These are phyloP conservation scores for Craspedostauros australis DNA, from an alignment of 108 stramenopile species.

Conservation along the genomic window DNA sequence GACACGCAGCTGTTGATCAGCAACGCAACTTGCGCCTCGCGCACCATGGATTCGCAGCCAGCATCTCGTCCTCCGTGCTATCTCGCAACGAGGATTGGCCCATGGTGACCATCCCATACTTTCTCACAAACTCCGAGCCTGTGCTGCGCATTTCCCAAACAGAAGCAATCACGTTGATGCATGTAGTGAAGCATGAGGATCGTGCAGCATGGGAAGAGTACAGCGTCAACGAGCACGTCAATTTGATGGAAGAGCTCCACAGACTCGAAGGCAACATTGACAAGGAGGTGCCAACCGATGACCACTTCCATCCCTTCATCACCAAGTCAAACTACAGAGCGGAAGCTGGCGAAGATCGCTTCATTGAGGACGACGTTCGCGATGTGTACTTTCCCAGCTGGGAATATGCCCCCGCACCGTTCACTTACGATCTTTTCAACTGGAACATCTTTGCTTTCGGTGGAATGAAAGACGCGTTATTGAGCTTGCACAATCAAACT, in stretches of 20 bases:
- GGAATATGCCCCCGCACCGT: slow-evolving; percentile 1
- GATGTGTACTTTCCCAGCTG: slow-evolving; percentile 3
- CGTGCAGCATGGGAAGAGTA: too few species aligned
- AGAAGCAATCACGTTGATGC: too few species aligned
- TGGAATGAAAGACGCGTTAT: neutral
- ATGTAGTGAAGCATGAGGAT: too few species aligned
- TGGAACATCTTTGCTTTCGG: slow-evolving; percentile 6
- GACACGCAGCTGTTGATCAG: neutral
- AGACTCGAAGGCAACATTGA: slow-evolving; percentile 5
- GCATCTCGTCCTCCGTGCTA: too few species aligned
- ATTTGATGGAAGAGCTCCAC: neutral
- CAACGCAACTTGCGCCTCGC: slow-evolving; percentile 1
- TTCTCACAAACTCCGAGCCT: too few species aligned
- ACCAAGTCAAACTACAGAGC: neutral
- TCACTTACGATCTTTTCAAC: neutral
- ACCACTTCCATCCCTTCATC: neutral
- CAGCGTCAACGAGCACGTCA: too few species aligned
- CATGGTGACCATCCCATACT: too few species aligned
- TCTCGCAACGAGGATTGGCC: too few species aligned
- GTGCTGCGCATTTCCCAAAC: too few species aligned
- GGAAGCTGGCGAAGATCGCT: too few species aligned
- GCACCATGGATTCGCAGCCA: too few species aligned
- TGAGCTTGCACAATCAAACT: neutral
- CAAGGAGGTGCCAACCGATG: neutral
- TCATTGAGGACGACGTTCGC: neutral